A percentile compares a stretch with the other conserved stretches of the same genome.
Conservation (phyloP, 257 asterid species). For the Solanum pennellii region DNA sequence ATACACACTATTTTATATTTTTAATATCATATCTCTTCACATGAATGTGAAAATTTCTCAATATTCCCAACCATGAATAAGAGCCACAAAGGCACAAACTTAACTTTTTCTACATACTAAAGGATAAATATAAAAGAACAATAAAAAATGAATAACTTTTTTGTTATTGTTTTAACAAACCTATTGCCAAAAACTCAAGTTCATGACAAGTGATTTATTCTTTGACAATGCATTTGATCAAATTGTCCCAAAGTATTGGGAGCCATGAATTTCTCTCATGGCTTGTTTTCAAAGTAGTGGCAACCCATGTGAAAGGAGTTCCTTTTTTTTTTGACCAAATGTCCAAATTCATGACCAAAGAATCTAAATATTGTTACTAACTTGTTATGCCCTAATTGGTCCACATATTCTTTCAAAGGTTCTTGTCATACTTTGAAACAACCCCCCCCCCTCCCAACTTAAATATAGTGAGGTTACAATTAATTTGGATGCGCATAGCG, state of each 20-base stretch:
- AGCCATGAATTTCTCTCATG: background rate
- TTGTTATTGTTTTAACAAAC: background rate
- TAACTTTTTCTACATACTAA: background rate
- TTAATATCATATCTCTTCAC: background rate
- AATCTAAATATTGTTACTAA: background rate
- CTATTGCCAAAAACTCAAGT: background rate
- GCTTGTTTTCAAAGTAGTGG: background rate
- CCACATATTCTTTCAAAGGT: background rate
- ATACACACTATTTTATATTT: background rate
- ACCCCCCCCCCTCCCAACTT: background rate
- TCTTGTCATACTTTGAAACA: background rate
- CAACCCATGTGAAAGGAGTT: background rate
- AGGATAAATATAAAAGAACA: background rate
- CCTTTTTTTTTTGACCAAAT: background rate
- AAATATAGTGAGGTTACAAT: background rate
- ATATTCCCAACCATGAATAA: background rate
- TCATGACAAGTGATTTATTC: background rate
- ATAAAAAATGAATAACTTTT: background rate
- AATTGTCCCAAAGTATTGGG: background rate
- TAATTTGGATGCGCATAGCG: accelerated
- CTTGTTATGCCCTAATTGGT: background rate
- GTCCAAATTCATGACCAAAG: background rate
- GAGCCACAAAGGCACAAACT: background rate
- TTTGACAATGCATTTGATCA: background rate
- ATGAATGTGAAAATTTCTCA: background rate